Percentiles rank a stretch among this genome's conserved stretches.
phyloP scores from a whole-genome alignment of 176 grass and related monocot species.

The Chloris gayana region DNA sequence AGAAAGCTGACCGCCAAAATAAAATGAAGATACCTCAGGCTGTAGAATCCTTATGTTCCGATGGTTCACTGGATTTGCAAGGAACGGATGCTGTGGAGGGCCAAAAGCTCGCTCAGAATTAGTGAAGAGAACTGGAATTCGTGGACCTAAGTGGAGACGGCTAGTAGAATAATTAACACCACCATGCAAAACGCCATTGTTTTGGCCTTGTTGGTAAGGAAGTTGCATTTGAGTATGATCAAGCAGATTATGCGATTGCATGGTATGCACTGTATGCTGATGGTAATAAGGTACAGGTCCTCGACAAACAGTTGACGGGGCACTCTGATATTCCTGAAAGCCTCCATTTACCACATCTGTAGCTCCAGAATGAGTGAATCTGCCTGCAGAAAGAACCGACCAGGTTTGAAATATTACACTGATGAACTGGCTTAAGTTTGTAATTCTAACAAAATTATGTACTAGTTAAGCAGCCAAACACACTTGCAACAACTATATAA shows the following conservation, averaged over 20 bases:
- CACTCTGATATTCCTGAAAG: constrained; percentile 50
- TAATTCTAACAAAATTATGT: constrained; percentile 22
- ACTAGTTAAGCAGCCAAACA: constrained; percentile 26
- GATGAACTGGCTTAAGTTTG: not conserved
- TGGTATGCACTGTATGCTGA: constrained; percentile 52
- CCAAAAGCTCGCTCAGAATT: constrained; percentile 53
- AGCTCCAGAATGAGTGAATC: constrained; percentile 48
- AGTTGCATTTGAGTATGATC: constrained; percentile 57
- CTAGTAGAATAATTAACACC: constrained; percentile 52
- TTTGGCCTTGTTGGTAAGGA: constrained; percentile 56
- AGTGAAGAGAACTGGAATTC: constrained; percentile 50
- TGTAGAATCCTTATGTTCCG: constrained; percentile 49
- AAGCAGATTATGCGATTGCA: constrained; percentile 57
- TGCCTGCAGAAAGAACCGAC: constrained; percentile 61
- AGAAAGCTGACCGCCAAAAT: constrained; percentile 4
- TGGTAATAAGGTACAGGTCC: constrained; percentile 59
- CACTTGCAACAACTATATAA: constrained; percentile 12
- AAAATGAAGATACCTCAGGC: constrained; percentile 51
- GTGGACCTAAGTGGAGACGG: constrained; percentile 52
- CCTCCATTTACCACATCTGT: constrained; percentile 50
- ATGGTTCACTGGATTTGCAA: constrained; percentile 53
- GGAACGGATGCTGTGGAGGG: constrained; percentile 44
- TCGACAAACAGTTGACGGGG: constrained; percentile 39
- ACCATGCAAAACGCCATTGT: constrained; percentile 40
- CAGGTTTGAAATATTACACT: constrained; percentile 32